phyloP scores from a whole-genome alignment of 176 grass and related monocot genomes.

The Coix lacrymajobi region DNA sequence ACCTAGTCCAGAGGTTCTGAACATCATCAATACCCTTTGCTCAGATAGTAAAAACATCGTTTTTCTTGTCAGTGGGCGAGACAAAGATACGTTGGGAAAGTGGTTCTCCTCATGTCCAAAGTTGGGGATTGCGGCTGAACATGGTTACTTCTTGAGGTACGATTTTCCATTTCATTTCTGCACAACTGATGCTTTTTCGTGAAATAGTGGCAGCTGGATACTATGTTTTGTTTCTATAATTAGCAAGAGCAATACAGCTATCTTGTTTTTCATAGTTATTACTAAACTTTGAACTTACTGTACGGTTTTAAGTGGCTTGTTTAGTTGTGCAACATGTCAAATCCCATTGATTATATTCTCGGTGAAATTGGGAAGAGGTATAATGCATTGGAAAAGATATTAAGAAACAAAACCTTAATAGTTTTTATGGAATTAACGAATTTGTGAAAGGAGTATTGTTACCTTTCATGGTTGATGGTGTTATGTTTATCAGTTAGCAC shows the following conservation, averaged over 20 bases:
- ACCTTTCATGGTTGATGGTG: not conserved
- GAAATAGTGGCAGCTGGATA: not conserved
- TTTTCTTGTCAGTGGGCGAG: conserved; percentile 79
- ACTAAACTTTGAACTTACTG: conserved; percentile 10
- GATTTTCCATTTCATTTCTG: conserved; percentile 7
- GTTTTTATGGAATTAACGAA: not conserved
- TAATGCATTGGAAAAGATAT: not conserved
- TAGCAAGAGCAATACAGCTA: not conserved
- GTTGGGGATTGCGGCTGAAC: conserved; percentile 83
- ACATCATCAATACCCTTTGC: conserved; percentile 77
- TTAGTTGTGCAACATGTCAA: not conserved
- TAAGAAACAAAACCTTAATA: not conserved
- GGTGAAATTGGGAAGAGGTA: not conserved
- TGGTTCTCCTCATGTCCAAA: conserved; percentile 71
- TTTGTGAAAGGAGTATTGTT: not conserved
- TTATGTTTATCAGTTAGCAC: not conserved
- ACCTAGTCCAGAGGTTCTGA: conserved; percentile 52
- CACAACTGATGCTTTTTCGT: not conserved
- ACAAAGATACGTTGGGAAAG: conserved; percentile 48
- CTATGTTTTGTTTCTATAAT: not conserved
- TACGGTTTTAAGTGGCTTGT: not conserved
- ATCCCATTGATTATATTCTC: not conserved
- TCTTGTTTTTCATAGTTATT: not conserved
- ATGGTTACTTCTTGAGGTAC: conserved; percentile 91
- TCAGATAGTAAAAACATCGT: conserved; percentile 64